phyloP scores from a whole-genome alignment of 2,329 filamentous ascomycete genomes.

The Pseudocercospora macadamiae region DNA sequence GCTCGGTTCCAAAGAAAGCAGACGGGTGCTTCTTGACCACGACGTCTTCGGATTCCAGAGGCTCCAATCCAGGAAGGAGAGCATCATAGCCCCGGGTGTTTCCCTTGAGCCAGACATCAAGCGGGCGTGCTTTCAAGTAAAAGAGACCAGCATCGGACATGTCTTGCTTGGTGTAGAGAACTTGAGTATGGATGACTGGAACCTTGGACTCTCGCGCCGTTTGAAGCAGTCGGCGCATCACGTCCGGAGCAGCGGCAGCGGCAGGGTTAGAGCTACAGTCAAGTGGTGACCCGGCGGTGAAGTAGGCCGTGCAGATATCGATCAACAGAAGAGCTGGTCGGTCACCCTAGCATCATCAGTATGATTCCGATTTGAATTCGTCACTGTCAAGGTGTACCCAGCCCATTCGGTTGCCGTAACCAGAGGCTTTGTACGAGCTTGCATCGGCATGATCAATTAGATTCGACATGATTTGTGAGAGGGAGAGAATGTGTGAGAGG shows the following conservation, averaged over 20 bases:
- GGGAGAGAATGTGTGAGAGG: background rate
- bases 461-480: constrained; percentile 8
- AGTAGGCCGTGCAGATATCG: constrained; percentile 34
- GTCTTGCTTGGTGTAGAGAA: constrained; percentile 24
- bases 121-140: constrained; percentile 24
- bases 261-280: constrained; percentile 27
- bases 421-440: constrained; percentile 23
- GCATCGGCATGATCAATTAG: constrained; percentile 6
- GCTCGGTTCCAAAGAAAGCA: constrained; percentile 31
- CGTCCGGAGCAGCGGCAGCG: constrained; percentile 21
- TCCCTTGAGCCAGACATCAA: constrained; percentile 26
- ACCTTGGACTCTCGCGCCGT: constrained; percentile 19
- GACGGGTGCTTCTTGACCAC: constrained; percentile 28
- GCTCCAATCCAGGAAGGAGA: constrained; percentile 23
- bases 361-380: background rate
- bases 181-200: constrained; percentile 29
- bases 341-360: constrained; percentile 15
- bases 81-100: constrained; percentile 21
- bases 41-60: constrained; percentile 22
- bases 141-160: constrained; percentile 31
- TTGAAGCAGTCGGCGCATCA: constrained; percentile 25
- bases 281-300: constrained; percentile 29
- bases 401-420: constrained; percentile 30
- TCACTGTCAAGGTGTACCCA: constrained; percentile 18
- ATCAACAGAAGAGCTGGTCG: constrained; percentile 30